Evolutionary conservation across 1,139 yeast genomes (phyloP).

Genomic region (Meyerozyma smithsonii): DNA sequence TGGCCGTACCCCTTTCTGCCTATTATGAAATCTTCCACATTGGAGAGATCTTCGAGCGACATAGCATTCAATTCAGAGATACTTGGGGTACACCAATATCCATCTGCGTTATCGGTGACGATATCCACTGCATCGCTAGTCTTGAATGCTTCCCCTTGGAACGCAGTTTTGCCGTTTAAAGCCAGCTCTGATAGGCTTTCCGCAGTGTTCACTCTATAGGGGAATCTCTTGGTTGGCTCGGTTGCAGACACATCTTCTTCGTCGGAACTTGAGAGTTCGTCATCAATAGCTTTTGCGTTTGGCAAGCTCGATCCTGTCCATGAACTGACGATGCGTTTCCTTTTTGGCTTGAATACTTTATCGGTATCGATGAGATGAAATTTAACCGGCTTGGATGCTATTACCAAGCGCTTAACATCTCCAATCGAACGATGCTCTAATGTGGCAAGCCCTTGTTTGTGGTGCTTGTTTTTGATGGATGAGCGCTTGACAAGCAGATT

Average conservation of each 20-base stretch:
- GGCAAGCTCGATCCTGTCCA: slow-evolving; percentile 11
- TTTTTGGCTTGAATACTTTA: slow-evolving; percentile 32
- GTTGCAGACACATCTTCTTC: slow-evolving; percentile 13
- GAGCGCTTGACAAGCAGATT: slow-evolving; percentile 6
- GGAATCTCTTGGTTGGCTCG: slow-evolving; percentile 12
- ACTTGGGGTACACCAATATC: slow-evolving; percentile 81
- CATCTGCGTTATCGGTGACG: slow-evolving; percentile 23
- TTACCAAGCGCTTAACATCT: slow-evolving; percentile 31
- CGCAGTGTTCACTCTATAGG: slow-evolving; percentile 11
- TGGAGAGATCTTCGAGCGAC: slow-evolving; percentile 47
- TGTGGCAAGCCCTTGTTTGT: slow-evolving; percentile 5
- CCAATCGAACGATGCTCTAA: slow-evolving; percentile 9
- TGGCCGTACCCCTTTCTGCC: slow-evolving; percentile 79
- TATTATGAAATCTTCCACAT: slow-evolving; percentile 63
- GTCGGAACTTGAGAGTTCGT: slow-evolving; percentile 13
- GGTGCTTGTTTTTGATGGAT: background rate
- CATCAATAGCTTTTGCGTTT: slow-evolving; percentile 15
- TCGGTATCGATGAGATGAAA: slow-evolving; percentile 43
- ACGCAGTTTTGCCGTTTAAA: slow-evolving; percentile 3
- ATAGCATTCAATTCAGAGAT: slow-evolving; percentile 47
- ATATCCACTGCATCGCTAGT: slow-evolving; percentile 6
- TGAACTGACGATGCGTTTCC: slow-evolving; percentile 25
- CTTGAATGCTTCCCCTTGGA: background rate
- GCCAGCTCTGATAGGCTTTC: background rate
- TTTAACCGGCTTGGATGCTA: slow-evolving; percentile 39